These are phyloP conservation scores for Aeschynomene evenia DNA, from an alignment of 306 rosid species.

Conservation along the genomic window DNA sequence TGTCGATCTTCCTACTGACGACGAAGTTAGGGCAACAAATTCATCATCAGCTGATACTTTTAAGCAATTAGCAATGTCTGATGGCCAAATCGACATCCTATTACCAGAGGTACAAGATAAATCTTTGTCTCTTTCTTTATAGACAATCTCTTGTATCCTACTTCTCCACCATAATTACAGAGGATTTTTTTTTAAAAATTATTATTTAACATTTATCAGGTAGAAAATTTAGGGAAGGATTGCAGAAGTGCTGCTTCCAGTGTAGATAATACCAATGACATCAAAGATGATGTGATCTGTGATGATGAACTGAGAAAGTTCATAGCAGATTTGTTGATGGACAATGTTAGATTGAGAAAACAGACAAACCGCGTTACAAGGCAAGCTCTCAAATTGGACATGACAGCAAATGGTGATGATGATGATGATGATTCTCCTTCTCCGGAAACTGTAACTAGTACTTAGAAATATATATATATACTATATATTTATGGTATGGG, in stretches of 20 bases:
- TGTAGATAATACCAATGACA: slow-evolving; percentile 42
- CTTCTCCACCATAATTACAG: not conserved
- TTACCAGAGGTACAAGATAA: slow-evolving; percentile 62
- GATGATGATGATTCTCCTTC: slow-evolving; percentile 44
- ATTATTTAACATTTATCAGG: slow-evolving; percentile 75
- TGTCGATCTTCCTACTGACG: slow-evolving; percentile 44
- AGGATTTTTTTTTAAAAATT: slow-evolving; percentile 19
- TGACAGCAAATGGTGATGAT: slow-evolving; percentile 41
- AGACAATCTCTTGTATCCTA: not conserved
- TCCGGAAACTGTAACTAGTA: slow-evolving; percentile 40
- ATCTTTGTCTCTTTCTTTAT: slow-evolving; percentile 14
- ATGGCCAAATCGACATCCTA: slow-evolving; percentile 60
- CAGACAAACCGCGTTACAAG: slow-evolving; percentile 59
- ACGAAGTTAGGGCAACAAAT: slow-evolving; percentile 33
- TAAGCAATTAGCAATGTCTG: slow-evolving; percentile 57
- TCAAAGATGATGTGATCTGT: slow-evolving; percentile 32
- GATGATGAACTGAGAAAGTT: slow-evolving; percentile 68
- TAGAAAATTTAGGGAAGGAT: slow-evolving; percentile 52
- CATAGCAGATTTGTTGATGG: slow-evolving; percentile 59
- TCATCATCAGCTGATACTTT: slow-evolving; percentile 57
- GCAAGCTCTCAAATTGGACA: slow-evolving; percentile 46
- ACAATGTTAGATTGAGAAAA: slow-evolving; percentile 80
- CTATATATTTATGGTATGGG: no score
- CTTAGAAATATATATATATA: slow-evolving; percentile 39
- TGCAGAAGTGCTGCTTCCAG: slow-evolving; percentile 34